phyloP scores from a whole-genome alignment of 1,284 basidiomycete species.

The Austropuccinia psidii region DNA sequence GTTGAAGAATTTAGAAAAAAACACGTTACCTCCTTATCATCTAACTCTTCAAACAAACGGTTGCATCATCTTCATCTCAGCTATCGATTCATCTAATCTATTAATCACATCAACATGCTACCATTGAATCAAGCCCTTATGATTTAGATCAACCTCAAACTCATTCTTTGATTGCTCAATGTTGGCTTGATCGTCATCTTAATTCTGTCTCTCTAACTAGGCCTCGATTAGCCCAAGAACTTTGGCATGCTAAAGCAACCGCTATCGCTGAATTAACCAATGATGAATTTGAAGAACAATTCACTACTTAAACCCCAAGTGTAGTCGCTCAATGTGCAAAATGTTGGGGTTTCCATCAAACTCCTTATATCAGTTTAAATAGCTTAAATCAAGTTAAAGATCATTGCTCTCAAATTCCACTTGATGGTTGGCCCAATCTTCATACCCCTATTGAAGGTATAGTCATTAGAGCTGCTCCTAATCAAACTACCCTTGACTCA shows the following conservation, averaged over 20 bases:
- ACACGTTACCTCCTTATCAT: slow-evolving; percentile 72
- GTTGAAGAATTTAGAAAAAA: slow-evolving; percentile 68
- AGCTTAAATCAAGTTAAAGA: slow-evolving; percentile 61
- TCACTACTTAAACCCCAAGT: slow-evolving; percentile 64
- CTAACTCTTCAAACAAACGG: slow-evolving; percentile 94
- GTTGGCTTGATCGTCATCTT: slow-evolving; percentile 74
- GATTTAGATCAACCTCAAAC: slow-evolving; percentile 42
- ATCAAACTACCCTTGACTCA: too few species aligned
- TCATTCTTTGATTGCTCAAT: slow-evolving; percentile 70
- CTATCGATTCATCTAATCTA: slow-evolving; percentile 66
- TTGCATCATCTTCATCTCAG: slow-evolving; percentile 93
- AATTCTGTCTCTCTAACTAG: slow-evolving; percentile 60
- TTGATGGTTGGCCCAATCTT: slow-evolving; percentile 62
- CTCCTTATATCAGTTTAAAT: slow-evolving; percentile 58
- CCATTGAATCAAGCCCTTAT: slow-evolving; percentile 53
- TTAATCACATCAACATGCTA: slow-evolving; percentile 84
- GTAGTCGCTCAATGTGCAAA: slow-evolving; percentile 71
- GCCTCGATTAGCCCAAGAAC: slow-evolving; percentile 61
- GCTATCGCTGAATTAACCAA: slow-evolving; percentile 85
- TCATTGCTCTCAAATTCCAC: slow-evolving; percentile 45
- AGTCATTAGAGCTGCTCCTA: slow-evolving; percentile 57
- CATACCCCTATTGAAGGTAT: slow-evolving; percentile 89
- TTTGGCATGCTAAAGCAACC: slow-evolving; percentile 81
- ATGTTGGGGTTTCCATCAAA: slow-evolving; percentile 86
- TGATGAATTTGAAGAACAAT: slow-evolving; percentile 96